Conservation (phyloP, 1,284 basidiomycete species). For the Hymenochaete sp. region DNA sequence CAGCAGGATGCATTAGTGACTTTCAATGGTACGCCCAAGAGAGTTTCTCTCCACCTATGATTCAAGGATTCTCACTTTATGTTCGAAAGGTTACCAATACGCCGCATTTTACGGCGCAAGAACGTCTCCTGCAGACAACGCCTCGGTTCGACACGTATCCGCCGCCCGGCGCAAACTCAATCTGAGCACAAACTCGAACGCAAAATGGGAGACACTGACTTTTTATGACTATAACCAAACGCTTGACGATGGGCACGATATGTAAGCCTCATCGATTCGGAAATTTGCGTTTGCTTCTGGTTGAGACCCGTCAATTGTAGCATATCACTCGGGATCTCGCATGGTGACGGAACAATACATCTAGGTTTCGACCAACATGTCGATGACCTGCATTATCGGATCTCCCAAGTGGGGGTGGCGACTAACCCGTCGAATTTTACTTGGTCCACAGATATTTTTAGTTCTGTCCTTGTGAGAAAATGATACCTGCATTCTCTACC, state of each 20-base stretch:
- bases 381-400: constrained; percentile 33
- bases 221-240: constrained; percentile 35
- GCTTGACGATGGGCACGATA: constrained; percentile 36
- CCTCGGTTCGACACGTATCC: constrained; percentile 30
- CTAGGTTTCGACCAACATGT: constrained; percentile 37
- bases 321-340: constrained; percentile 35
- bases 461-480: constrained; percentile 18
- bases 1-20: constrained; percentile 35
- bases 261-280: constrained; percentile 21
- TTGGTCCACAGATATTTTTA: constrained; percentile 27
- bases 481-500: not conserved
- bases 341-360: constrained; percentile 34
- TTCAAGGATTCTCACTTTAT: not conserved
- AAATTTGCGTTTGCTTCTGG: not conserved
- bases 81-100: constrained; percentile 32
- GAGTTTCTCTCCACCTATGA: not conserved
- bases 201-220: constrained; percentile 30
- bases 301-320: constrained; percentile 19
- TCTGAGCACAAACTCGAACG: constrained; percentile 11
- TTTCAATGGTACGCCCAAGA: constrained; percentile 27
- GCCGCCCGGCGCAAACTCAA: constrained; percentile 26
- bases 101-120: constrained; percentile 31
- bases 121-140: constrained; percentile 24
- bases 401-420: constrained; percentile 29
- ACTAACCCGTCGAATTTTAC: constrained; percentile 23